phyloP scores from a whole-genome alignment of 169 alveolate genomes.

The Plasmodium vivax region DNA sequence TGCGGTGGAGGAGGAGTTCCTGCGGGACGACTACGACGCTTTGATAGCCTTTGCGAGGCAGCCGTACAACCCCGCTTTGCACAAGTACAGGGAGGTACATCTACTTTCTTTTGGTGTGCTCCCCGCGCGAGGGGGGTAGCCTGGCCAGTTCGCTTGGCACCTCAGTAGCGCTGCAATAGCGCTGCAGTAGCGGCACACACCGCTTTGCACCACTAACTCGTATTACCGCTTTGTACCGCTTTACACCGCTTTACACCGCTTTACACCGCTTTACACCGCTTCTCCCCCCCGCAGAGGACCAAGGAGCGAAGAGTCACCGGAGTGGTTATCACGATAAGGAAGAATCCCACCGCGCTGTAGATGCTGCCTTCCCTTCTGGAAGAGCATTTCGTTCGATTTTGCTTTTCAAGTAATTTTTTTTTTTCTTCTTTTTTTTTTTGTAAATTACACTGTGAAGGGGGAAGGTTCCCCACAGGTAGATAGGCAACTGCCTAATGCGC shows the following conservation, averaged over 20 bases:
- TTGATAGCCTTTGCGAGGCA: conserved; percentile 8
- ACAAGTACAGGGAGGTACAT: conserved; percentile 29
- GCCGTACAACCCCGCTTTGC: not conserved
- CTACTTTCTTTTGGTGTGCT: not conserved
- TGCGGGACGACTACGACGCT: conserved; percentile 13
- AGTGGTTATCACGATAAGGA: conserved; percentile 19
- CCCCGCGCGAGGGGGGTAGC: not conserved
- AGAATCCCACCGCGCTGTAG: not conserved
- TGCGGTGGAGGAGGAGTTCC: conserved; percentile 11
- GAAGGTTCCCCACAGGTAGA: not conserved
- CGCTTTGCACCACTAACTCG: not conserved
- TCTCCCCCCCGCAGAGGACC: conserved; percentile 29
- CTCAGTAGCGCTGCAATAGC: not conserved
- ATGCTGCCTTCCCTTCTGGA: not conserved
- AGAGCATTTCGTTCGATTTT: not conserved
- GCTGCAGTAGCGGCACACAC: no score
- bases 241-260: no score
- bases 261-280: no score
- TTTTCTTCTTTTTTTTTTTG: not conserved
- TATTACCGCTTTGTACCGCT: not conserved
- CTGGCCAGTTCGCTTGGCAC: not conserved
- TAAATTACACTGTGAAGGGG: not conserved
- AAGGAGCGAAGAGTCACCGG: conserved; percentile 49
- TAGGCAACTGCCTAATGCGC: no score
- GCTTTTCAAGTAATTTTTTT: not conserved